Conservation (phyloP, 345 rosid species). For the Salix udensis region DNA sequence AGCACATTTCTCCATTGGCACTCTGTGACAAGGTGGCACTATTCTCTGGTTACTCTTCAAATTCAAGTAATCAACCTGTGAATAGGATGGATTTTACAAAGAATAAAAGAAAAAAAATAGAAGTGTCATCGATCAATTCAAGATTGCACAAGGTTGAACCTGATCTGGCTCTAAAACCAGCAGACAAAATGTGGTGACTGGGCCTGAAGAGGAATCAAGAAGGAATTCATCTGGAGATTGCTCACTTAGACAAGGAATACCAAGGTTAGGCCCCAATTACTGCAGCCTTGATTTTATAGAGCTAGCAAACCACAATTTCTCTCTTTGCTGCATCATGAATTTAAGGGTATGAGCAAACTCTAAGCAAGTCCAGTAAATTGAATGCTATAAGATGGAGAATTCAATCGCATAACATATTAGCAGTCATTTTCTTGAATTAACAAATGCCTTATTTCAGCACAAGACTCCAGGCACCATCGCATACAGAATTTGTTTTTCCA, state of each 20-base stretch:
- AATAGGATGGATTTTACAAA: slow-evolving; percentile 10
- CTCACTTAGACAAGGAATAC: slow-evolving; percentile 50
- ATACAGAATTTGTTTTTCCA: not conserved
- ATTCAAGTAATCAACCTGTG: slow-evolving; percentile 85
- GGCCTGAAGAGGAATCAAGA: slow-evolving; percentile 64
- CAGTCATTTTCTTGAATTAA: not conserved
- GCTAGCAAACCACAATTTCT: slow-evolving; percentile 75
- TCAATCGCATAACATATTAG: not conserved
- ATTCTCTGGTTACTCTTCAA: slow-evolving; percentile 75
- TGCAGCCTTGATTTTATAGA: slow-evolving; percentile 61
- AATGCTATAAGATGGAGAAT: not conserved
- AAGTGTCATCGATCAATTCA: not conserved
- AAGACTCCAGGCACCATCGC: not conserved
- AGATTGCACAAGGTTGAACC: slow-evolving; percentile 37
- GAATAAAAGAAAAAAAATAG: not conserved
- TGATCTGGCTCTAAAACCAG: slow-evolving; percentile 75
- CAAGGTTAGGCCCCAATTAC: slow-evolving; percentile 62
- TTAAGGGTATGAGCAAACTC: not conserved
- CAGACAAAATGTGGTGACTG: slow-evolving; percentile 58
- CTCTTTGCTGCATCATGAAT: slow-evolving; percentile 55
- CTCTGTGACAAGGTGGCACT: slow-evolving; percentile 35
- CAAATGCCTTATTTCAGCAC: not conserved
- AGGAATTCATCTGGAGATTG: slow-evolving; percentile 28
- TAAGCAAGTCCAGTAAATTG: slow-evolving; percentile 7
- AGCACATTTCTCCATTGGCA: slow-evolving; percentile 44